These are phyloP conservation scores for Hirschfeldia incana DNA, from an alignment of 345 rosid genomes.

Conservation along the genomic window DNA sequence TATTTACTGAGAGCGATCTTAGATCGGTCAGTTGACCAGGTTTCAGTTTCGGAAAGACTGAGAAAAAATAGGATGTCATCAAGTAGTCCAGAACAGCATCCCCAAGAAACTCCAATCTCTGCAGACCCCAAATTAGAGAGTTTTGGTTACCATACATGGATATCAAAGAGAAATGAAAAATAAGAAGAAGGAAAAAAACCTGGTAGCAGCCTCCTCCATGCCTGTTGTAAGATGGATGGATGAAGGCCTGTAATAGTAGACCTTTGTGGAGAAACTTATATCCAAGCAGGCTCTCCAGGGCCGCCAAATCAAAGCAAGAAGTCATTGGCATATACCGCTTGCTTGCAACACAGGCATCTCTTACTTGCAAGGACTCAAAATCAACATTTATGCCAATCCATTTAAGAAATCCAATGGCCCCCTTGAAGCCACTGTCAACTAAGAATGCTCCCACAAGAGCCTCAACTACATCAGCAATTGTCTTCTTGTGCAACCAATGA, in stretches of 20 bases:
- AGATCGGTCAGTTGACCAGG: constrained; percentile 96
- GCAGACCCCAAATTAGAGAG: constrained; percentile 30
- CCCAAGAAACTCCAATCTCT: constrained; percentile 98
- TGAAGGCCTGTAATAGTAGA: constrained; percentile 77
- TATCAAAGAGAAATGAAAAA: constrained; percentile 6
- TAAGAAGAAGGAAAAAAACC: constrained; percentile 41
- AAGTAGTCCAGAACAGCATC: constrained; percentile 94
- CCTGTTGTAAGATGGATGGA: constrained; percentile 84
- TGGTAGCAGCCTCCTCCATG: constrained; percentile 97
- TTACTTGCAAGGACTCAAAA: constrained; percentile 59
- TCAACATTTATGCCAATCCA: constrained; percentile 82
- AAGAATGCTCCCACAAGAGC: constrained; percentile 91
- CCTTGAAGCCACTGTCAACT: constrained; percentile 90
- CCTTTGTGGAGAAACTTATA: constrained; percentile 70
- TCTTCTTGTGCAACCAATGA: constrained; percentile 77
- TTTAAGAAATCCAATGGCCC: constrained; percentile 77
- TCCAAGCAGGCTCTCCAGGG: constrained; percentile 53
- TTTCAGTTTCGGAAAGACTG: constrained; percentile 76
- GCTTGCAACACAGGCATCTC: constrained; percentile 57
- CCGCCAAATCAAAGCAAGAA: constrained; percentile 45
- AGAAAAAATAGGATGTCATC: constrained; percentile 78
- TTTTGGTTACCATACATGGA: constrained; percentile 19
- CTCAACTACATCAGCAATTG: constrained; percentile 90
- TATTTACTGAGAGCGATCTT: constrained; percentile 74
- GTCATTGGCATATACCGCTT: constrained; percentile 55